Conservation (phyloP, 1,284 basidiomycete species). For the Ustilago sp. region DNA sequence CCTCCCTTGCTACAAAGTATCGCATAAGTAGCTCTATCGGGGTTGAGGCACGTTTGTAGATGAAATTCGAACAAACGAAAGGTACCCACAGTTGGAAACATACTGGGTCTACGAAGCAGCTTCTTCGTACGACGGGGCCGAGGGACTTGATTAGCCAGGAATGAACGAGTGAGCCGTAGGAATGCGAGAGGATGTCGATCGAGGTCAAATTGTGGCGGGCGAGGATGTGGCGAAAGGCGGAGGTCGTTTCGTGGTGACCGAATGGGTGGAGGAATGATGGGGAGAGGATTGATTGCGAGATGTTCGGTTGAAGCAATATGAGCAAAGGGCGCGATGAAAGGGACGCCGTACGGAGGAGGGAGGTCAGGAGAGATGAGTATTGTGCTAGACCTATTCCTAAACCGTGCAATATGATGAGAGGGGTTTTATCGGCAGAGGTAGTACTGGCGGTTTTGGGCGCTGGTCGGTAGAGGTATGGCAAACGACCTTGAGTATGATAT, state of each 20-base stretch:
- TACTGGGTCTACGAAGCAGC: conserved; percentile 66
- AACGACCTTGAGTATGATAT: conserved; percentile 33
- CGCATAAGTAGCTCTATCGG: conserved; percentile 62
- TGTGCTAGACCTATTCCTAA: conserved; percentile 62
- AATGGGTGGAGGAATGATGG: conserved; percentile 55
- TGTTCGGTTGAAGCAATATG: conserved; percentile 64
- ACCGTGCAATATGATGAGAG: conserved; percentile 62
- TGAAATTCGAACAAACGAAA: conserved; percentile 60
- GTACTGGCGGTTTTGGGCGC: conserved; percentile 17
- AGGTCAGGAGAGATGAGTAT: conserved; percentile 46
- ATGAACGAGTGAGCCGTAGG: conserved; percentile 64
- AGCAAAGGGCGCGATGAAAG: conserved; percentile 55
- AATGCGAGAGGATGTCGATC: conserved; percentile 63
- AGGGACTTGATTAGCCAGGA: conserved; percentile 64
- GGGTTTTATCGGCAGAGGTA: conserved; percentile 18
- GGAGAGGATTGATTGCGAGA: conserved; percentile 61
- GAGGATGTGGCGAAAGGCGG: conserved; percentile 48
- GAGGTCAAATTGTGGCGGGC: conserved; percentile 32
- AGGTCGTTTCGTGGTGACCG: conserved; percentile 55
- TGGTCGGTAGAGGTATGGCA: conserved; percentile 60
- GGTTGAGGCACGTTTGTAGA: conserved; percentile 57
- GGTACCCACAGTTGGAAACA: conserved; percentile 66
- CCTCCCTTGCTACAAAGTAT: conserved; percentile 62
- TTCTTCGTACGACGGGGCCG: conserved; percentile 37
- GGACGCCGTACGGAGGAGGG: conserved; percentile 33